phyloP scores from a whole-genome alignment of 306 rosid species.

The Dryas drummondii region DNA sequence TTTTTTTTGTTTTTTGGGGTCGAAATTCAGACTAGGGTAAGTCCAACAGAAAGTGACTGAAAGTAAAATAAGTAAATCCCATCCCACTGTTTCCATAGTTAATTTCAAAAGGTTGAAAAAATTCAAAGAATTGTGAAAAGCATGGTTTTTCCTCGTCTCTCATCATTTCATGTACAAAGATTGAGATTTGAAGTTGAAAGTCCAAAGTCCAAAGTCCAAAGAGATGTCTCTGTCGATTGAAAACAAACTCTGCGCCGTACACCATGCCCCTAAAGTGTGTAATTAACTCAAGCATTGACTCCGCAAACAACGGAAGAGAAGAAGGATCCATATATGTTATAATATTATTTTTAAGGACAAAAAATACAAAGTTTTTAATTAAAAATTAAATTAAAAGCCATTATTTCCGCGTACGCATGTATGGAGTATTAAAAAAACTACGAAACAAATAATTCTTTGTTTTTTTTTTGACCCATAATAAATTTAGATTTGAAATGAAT shows the following conservation, averaged over 20 bases:
- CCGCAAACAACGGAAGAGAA: constrained; percentile 35
- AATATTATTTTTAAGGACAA: no score
- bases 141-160: not conserved
- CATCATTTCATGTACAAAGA: not conserved
- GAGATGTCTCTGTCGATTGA: not conserved
- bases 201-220: not conserved
- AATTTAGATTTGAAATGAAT: no score
- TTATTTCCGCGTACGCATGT: no score
- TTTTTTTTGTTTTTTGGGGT: no score
- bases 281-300: not conserved
- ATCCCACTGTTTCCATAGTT: no score
- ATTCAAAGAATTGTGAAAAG: not conserved
- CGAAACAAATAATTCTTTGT: no score
- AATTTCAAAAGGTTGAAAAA: not conserved
- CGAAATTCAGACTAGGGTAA: no score
- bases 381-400: no score
- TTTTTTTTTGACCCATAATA: no score
- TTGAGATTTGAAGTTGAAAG: not conserved
- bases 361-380: no score
- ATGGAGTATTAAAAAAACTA: no score
- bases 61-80: not conserved
- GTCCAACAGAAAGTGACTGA: no score
- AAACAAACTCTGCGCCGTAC: not conserved
- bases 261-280: constrained; percentile 6
- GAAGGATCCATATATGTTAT: not conserved